Conservation (phyloP, 2,329 filamentous ascomycete species). For the Aspergillus niger region DNA sequence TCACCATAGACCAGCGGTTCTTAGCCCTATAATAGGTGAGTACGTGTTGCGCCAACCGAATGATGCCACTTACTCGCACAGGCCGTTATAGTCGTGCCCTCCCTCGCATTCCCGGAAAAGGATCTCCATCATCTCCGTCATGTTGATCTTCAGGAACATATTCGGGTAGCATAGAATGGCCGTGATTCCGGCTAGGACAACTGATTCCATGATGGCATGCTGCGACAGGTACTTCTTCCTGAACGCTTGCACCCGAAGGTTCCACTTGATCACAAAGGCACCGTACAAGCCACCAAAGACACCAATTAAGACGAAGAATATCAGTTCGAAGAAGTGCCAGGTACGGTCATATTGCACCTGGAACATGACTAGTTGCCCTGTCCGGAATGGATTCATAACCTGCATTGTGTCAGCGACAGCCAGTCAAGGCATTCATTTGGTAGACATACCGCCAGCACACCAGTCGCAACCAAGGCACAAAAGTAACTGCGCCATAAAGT, state of each 20-base stretch:
- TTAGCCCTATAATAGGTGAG: conserved; percentile 47
- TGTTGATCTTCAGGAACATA: conserved; percentile 91
- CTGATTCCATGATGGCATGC: conserved; percentile 84
- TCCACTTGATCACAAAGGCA: conserved; percentile 97
- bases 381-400: conserved; percentile 97
- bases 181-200: conserved; percentile 77
- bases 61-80: conserved; percentile 68
- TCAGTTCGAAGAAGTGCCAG: conserved; percentile 96
- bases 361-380: conserved; percentile 98
- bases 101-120: conserved; percentile 92
- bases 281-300: conserved; percentile 94
- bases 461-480: conserved; percentile 91
- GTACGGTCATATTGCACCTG: conserved; percentile 92
- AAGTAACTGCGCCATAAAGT: conserved; percentile 99
- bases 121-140: conserved; percentile 99
- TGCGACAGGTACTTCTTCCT: conserved; percentile 86
- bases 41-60: background rate
- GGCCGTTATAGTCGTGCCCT: conserved; percentile 80
- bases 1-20: conserved; percentile 74
- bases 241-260: conserved; percentile 85
- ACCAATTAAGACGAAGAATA: conserved; percentile 90
- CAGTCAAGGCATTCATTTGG: background rate
- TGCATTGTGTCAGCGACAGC: conserved; percentile 25
- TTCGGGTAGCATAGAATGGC: conserved; percentile 97
- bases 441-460: conserved; percentile 69